phyloP scores from a whole-genome alignment of 805 yeast species.

The Lachancea fermentati region DNA sequence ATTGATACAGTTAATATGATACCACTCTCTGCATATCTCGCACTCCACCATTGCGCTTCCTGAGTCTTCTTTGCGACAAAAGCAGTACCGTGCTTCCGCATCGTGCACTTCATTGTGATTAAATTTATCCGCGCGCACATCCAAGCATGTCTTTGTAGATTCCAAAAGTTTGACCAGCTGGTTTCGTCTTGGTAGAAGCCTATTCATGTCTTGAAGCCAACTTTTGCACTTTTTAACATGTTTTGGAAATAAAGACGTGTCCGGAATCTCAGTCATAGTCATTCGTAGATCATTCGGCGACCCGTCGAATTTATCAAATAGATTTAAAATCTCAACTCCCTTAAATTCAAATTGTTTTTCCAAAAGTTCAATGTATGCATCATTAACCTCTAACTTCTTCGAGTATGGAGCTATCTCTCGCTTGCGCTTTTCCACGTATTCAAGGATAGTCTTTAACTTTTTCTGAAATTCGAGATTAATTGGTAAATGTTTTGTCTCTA shows the following conservation, averaged over 20 bases:
- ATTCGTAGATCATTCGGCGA: constrained; percentile 31
- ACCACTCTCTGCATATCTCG: constrained; percentile 68
- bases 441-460: constrained; percentile 13
- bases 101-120: constrained; percentile 26
- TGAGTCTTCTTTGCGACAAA: constrained; percentile 55
- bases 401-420: constrained; percentile 15
- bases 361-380: constrained; percentile 9
- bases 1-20: constrained; percentile 54
- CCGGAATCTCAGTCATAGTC: constrained; percentile 23
- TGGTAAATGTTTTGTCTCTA: constrained; percentile 19
- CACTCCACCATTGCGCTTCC: constrained; percentile 62
- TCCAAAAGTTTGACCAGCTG: constrained; percentile 1
- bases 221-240: constrained; percentile 7
- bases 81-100: constrained; percentile 41
- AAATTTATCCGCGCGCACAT: constrained; percentile 33
- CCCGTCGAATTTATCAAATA: constrained; percentile 25
- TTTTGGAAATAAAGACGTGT: constrained; percentile 14
- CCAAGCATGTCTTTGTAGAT: constrained; percentile 20
- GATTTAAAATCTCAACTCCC: constrained; percentile 4
- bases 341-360: constrained; percentile 1
- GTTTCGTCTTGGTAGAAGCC: constrained; percentile 3
- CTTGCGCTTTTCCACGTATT: constrained; percentile 11
- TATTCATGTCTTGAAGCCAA: constrained; percentile 9
- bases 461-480: constrained; percentile 13
- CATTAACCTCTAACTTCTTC: constrained; percentile 11